Base-by-base conservation (phyloP, 495 filamentous ascomycete species). In the Aspergillus sclerotioniger region DNA sequence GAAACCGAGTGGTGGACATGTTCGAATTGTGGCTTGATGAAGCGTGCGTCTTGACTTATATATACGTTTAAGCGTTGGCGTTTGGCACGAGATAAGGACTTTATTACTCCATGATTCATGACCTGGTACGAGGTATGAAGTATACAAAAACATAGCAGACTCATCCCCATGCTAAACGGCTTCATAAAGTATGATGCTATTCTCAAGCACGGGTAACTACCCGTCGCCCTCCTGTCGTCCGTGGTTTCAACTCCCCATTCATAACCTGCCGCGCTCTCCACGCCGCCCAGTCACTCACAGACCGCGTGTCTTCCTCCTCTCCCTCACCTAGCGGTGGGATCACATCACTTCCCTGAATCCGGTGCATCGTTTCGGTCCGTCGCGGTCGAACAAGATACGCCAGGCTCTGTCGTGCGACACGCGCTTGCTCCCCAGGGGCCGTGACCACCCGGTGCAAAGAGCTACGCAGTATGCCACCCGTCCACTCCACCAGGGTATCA, bases 1-100 rank as follows among this genome's bases (percentile, higher is more conserved):
- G 85, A 90, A 54, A 75, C 74, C 20, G 80, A 87, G 57, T 92
- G 88, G 88, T 90, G 87, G 88, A 88, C 87, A n/a, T 91, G 89
- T 57, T 82, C 84, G 3, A 65, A 67, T 10, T 92, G 88, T 64
- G 87, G 88, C 13, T 77, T 66, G 17, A 82, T 92, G 81, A 91
- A 91, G 73, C 67, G 74, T 39, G 79, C 67, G 20, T 87, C 84
- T 8, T 85, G 51, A 72, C 15, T 54, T 9, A 21, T 21, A 31
- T 51, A 12, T 13, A 13, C 12, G 10, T 25, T 28, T 49, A 9
- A 33, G 48, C 47, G n/a, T 57, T 8, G 48, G 21, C 19, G 29
- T 48, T 43, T 20, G 37, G 37, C 13, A 13, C 13, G 12, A n/a
- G n/a, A 13, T 41, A 3, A 5, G 8, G 37, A n/a, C n/a, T 15